Conservation (phyloP, 371 early-diverging fungal genomes). For the Lichtheimia ornata region DNA sequence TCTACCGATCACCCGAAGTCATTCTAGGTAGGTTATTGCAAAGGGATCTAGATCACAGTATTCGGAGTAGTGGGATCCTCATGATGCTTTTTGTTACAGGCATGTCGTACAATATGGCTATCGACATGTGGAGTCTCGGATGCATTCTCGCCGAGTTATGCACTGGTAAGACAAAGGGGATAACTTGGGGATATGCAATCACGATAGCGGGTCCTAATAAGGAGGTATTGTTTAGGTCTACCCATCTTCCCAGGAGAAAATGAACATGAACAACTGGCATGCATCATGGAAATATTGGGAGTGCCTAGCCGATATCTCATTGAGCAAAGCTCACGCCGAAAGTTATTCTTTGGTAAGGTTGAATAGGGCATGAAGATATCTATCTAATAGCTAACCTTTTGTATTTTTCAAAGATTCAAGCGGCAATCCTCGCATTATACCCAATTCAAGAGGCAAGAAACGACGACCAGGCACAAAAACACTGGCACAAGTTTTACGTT, state of each 20-base stretch:
- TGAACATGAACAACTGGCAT: constrained; percentile 91
- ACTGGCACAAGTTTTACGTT: constrained; percentile 68
- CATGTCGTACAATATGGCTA: constrained; percentile 82
- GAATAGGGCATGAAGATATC: background rate
- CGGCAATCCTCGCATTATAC: constrained; percentile 69
- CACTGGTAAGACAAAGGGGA: constrained; percentile 62
- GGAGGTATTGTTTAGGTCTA: constrained; percentile 46
- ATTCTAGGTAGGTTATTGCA: constrained; percentile 66
- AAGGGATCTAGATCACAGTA: background rate
- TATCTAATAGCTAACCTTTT: background rate
- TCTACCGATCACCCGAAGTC: constrained; percentile 86
- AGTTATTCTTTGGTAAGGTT: constrained; percentile 83
- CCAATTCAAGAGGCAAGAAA: constrained; percentile 89
- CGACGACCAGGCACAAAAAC: constrained; percentile 81
- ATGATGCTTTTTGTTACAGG: constrained; percentile 18
- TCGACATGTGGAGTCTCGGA: constrained; percentile 99
- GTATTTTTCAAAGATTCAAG: constrained; percentile 54
- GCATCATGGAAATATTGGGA: constrained; percentile 93
- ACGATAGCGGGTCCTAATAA: no score
- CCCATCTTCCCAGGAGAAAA: constrained; percentile 97
- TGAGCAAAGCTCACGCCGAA: constrained; percentile 75
- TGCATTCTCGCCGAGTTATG: constrained; percentile 97
- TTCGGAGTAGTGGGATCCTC: background rate
- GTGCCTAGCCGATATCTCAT: constrained; percentile 78
- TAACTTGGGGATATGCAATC: no score